Base-by-base conservation (phyloP, 352 stramenopile species). In the Phytophthora chlamydospora region DNA sequence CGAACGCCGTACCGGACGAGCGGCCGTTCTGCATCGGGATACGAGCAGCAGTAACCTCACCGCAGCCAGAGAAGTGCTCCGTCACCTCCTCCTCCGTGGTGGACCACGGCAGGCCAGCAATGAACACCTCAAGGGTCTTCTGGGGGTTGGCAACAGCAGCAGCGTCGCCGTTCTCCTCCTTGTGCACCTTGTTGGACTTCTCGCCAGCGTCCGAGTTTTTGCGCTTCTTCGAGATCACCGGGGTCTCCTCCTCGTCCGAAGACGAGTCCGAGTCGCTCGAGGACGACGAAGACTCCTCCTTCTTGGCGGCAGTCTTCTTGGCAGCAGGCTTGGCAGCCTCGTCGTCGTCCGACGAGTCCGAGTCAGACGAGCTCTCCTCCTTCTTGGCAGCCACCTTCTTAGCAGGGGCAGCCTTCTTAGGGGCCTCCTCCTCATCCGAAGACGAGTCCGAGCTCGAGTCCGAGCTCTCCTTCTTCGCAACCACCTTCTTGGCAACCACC, bases 81-180 rank as follows among this genome's bases (percentile, higher is more conserved):
- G 71, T 68, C 3, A 99, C 75, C 61, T 99, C 90, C 0, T 98
- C 90, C 64, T 99, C 95, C 0, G 90, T 96, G 17, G 96, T 86
- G 10, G 80, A 87, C 93, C 96, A 99, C 24, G 98, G 97, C 4
- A 99, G 75, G 46, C 98, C 98, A 33, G 93, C 81, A 33, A 99
- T 97, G 62, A 92, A 96, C 21, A 90, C 83, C 51, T 90, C 88
- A 6, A 79, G 88, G 1, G 62, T 63, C 59, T 75, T 80, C 68
- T 76, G 76, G 38, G 72, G 67, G 58, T 73, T 80, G 13, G 56
- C 66, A 0, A 83, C 84, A 42, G 81, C 75, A 42, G 73, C 75
- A 14, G 78, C 74, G 10, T 83, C 68, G n/a, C 83, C 85, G 58
- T 91, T 76, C 52, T 84, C 79, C 52, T 91, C 58, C 70, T 93